phyloP scores from a whole-genome alignment of 805 yeast genomes.

The Teunomyces stri region DNA sequence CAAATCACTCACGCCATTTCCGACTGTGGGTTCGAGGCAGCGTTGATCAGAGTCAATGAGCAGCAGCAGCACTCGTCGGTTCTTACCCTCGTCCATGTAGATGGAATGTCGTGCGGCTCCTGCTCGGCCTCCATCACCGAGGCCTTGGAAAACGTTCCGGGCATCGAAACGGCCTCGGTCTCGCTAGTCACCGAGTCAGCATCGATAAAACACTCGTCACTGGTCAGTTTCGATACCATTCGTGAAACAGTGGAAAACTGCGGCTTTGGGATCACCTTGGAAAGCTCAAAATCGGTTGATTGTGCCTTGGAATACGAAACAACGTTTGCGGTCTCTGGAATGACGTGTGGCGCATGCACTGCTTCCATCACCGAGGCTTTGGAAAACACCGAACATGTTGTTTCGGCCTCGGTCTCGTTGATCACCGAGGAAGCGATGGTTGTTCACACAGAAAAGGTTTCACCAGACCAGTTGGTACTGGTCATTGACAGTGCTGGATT shows the following conservation, averaged over 20 bases:
- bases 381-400: conserved; percentile 21
- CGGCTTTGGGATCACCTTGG: conserved; percentile 31
- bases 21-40: conserved; percentile 61
- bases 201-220: conserved; percentile 45
- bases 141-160: conserved; percentile 47
- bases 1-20: conserved; percentile 14
- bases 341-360: conserved; percentile 46
- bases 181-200: conserved; percentile 80
- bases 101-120: conserved; percentile 92
- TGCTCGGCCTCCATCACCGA: conserved; percentile 69
- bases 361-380: conserved; percentile 37
- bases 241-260: conserved; percentile 61
- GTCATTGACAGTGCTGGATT: conserved; percentile 34
- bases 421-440: conserved; percentile 37
- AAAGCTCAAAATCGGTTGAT: conserved; percentile 1
- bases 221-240: conserved; percentile 35
- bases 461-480: conserved; percentile 15
- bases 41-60: not conserved
- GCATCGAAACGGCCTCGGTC: conserved; percentile 56
- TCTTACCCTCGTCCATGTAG: conserved; percentile 23
- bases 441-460: conserved; percentile 13
- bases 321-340: conserved; percentile 18
- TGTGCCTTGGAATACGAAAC: conserved; percentile 1
- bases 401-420: conserved; percentile 29
- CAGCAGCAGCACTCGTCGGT: not conserved